A percentile compares a stretch with the other conserved stretches of the same genome.
Conservation (phyloP, 306 rosid species). For the Arachis stenosperma region DNA sequence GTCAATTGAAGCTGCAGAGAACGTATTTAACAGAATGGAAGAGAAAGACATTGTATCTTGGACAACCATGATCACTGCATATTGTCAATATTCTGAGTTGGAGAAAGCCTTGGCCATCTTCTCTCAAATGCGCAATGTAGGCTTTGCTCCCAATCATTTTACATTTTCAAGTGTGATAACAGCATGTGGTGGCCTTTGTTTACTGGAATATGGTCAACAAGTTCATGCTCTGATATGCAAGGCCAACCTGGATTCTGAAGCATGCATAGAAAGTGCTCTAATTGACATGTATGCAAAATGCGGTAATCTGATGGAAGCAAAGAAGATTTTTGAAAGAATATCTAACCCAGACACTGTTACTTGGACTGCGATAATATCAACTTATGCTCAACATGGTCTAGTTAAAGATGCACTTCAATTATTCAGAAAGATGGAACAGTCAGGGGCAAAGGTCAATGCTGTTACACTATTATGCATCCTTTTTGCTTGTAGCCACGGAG, state of each 20-base stretch:
- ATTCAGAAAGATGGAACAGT: conserved; percentile 61
- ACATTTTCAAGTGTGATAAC: conserved; percentile 69
- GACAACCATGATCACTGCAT: conserved; percentile 72
- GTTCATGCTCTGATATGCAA: conserved; percentile 67
- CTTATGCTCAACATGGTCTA: conserved; percentile 71
- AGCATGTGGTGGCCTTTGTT: conserved; percentile 65
- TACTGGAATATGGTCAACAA: conserved; percentile 67
- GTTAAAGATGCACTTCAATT: conserved; percentile 63
- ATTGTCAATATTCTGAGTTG: conserved; percentile 66
- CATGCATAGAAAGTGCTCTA: conserved; percentile 70
- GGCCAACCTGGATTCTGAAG: conserved; percentile 55
- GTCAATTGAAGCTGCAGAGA: conserved; percentile 61
- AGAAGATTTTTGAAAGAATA: conserved; percentile 54
- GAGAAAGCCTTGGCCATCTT: conserved; percentile 65
- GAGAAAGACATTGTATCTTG: conserved; percentile 81
- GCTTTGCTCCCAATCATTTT: conserved; percentile 64
- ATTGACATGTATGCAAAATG: conserved; percentile 79
- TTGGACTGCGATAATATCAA: conserved; percentile 78
- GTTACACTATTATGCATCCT: conserved; percentile 70
- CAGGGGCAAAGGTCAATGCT: conserved; percentile 50
- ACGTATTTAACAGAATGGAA: conserved; percentile 56
- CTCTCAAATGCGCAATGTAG: conserved; percentile 60
- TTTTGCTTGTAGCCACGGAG: conserved; percentile 81
- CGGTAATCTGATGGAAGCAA: conserved; percentile 54
- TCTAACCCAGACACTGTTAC: conserved; percentile 67